Percentiles rank a stretch among this genome's conserved stretches.
These are phyloP conservation scores for Podaxis sp. DNA, from an alignment of 768 basidiomycete genomes.

Conservation along the genomic window DNA sequence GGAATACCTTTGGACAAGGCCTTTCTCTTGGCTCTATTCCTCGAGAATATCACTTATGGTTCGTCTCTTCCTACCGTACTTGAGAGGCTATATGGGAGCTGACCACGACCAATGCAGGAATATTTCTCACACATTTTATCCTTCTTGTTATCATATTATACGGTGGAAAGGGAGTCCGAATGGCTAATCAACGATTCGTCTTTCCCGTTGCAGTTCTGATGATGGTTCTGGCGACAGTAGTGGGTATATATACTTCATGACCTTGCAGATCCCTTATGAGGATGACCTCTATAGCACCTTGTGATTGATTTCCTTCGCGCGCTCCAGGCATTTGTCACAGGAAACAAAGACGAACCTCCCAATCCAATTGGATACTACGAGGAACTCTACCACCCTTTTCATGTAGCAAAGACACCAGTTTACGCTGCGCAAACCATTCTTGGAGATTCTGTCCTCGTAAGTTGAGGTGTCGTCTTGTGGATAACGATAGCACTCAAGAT, in stretches of 20 bases:
- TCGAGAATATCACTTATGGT: slow-evolving; percentile 9
- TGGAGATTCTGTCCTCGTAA: slow-evolving; percentile 4
- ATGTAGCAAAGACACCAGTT: neutral
- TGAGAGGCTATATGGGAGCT: neutral
- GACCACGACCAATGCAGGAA: neutral
- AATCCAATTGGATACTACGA: neutral
- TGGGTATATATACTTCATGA: neutral
- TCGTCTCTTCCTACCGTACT: neutral
- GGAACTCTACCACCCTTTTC: neutral
- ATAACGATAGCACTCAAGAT: neutral
- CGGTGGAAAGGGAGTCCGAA: neutral
- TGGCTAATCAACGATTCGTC: slow-evolving; percentile 3
- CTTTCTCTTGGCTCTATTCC: slow-evolving; percentile 4
- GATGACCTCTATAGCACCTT: neutral
- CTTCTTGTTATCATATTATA: slow-evolving; percentile 1
- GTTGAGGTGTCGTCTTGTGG: neutral
- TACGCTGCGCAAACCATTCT: slow-evolving; percentile 4
- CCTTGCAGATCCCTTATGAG: neutral
- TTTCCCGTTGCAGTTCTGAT: slow-evolving; percentile 4
- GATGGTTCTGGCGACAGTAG: slow-evolving; percentile 4
- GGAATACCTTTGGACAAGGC: slow-evolving; percentile 7
- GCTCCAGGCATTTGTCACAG: slow-evolving; percentile 1
- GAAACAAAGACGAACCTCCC: neutral
- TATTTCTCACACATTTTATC: slow-evolving; percentile 2
- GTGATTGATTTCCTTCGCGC: neutral